Conservation (phyloP, 371 early-diverging fungal genomes). For the Neoconidiobolus thromboides region DNA sequence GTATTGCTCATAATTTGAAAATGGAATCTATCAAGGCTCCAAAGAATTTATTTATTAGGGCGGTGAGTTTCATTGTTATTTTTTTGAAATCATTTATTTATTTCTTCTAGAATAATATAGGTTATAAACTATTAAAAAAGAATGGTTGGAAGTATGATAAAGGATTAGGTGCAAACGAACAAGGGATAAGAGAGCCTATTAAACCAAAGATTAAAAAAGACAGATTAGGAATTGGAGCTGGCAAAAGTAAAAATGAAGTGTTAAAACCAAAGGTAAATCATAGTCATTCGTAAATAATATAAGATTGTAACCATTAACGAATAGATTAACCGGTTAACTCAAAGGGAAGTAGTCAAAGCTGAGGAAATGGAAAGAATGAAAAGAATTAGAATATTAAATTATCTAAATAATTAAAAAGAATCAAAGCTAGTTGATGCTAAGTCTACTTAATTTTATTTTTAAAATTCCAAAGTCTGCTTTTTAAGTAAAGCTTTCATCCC, state of each 20-base stretch:
- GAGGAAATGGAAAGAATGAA: too few species aligned
- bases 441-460: neutral
- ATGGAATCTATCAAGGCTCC: neutral
- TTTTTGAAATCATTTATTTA: too few species aligned
- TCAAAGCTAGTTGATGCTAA: neutral
- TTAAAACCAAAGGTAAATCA: neutral
- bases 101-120: conserved; percentile 5
- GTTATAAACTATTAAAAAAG: conserved; percentile 3
- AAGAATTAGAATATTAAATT: too few species aligned
- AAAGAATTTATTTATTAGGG: neutral
- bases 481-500: conserved; percentile 2
- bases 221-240: neutral
- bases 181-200: conserved; percentile 7
- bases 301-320: neutral
- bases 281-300: neutral
- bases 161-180: conserved; percentile 6
- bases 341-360: too few species aligned
- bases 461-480: neutral
- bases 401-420: neutral
- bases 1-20: neutral
- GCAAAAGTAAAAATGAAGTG: neutral
- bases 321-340: too few species aligned
- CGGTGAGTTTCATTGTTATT: neutral
- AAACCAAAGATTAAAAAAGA: conserved; percentile 2
- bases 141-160: conserved; percentile 9